Evolutionary conservation across 2,329 filamentous ascomycete species (phyloP), one percentile per base, ranked within the genome.

Genomic region (Epichloe festucae): DNA sequence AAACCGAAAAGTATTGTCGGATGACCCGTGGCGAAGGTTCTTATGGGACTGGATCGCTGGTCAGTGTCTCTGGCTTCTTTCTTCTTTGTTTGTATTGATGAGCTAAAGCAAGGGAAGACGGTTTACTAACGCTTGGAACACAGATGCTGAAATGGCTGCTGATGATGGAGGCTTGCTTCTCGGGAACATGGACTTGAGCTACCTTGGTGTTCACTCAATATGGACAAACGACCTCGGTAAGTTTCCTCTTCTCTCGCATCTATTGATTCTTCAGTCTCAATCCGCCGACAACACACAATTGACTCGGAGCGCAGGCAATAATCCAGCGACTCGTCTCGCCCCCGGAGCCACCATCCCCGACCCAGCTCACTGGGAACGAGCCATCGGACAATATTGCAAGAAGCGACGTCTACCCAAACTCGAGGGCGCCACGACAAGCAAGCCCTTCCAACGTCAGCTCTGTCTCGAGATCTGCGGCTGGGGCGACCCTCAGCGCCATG

Each of bases 31-130:
- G 79, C 71, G 91, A n/a, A 76, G 81, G 52, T 84, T 86, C 52
- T 70, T 87, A n/a, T 94, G 88, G 88, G 78, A 81, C 46, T 87
- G 86, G 74, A 73, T 90, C 46, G 74, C 78, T 53, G 80, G 85
- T 81, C 61, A 62, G 71, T 74, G 3, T 43, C 10, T 45, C 14
- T 7, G 12, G 3, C n/a, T 2, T 40, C 6, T 19, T 41, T 12
- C 39, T 12, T 19, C 12, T 35, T 31, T 23, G 4, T 27, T 39
- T 4, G 38, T 5, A 8, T n/a, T 17, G 21, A 40, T 36, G 14
- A 21, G 5, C 40, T 19, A 4, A 21, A n/a, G 3, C 17, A 42
- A 21, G 7, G 7, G 27, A 46, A 34, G n/a, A 35, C 23, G 44
- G 15, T 35, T 35, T 14, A 14, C n/a, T 46, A 3, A 46, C n/a